Base-by-base conservation (phyloP, 164 flowering plant species). In the Tetrastigma voinierianum region DNA sequence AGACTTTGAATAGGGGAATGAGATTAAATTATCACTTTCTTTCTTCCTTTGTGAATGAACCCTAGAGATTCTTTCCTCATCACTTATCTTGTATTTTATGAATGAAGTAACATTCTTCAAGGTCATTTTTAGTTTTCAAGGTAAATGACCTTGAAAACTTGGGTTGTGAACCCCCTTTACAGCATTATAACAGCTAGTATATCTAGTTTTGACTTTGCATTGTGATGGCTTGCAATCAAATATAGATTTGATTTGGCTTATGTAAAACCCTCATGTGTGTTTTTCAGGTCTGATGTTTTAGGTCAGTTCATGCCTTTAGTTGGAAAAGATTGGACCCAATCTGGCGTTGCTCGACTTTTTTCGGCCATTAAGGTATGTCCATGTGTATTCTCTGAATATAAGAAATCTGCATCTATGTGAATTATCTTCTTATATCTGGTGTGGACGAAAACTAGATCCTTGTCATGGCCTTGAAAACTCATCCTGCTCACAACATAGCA, bases 231-330 rank as follows among this genome's bases (percentile, higher is more conserved):
- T 12, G 11, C 40, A 45, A 59, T 59, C 47, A 59, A 16, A 25
- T 43, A n/a, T 18, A n/a, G 40, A 51, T 65, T 2, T 55, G 19
- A 40, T 18, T 9, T 54, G 59, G 20, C 21, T 17, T 10, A 15
- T 24, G 52, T 15, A 11, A 52, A 7, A 64, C 57, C 9, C 51
- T 53, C n/a, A 54, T 73, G 51, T 63, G 21, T 73, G 11, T 57
- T 58, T 70, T 67, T 48, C 77, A 95, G 97, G 80, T 95, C 99
- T 57, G 99, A 95, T 82, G 97, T 95, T 70, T 84, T 95, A 32
- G 99, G 99, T 24, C 99, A 95, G 66, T 89, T 95, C 76, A 95
- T 95, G 99, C 99, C 99, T 67, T 82, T 95, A 68, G 97, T 95
- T 71, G 99, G 97, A 57, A 95, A 77, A 75, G 99, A 95, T 70